Base-by-base conservation (phyloP, 139 green algal species). In the Mychonastes homosphaera region DNA sequence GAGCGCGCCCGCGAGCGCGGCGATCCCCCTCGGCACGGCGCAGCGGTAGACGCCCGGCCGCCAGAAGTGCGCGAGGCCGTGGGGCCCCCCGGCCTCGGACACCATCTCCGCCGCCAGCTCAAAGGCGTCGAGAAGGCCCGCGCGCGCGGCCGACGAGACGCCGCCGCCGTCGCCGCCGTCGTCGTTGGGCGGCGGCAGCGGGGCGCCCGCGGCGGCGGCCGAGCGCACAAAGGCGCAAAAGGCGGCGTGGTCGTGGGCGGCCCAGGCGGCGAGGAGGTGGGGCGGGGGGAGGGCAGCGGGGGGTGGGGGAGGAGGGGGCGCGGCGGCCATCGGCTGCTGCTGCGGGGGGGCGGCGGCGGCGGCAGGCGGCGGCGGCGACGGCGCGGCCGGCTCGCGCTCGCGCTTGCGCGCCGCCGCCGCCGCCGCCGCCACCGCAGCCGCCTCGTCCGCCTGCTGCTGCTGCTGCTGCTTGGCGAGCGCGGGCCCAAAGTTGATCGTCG, bases 81-180 rank as follows among this genome's bases (percentile, higher is more conserved):
- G 19, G 39, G 7, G 19, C 30, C 21, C 8, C 32, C 12, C 15
- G 38, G 27, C 15, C 47, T n/a, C n/a, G n/a, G 36, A 10, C 33
- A 28, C 8, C 1, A 19, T 28, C 28, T 58, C 27, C 33, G 32
- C 26, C 26, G 58, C 58, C 3, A 53, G 35, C 19, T 51, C 44
- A 26, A 65, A 65, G 7, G 34, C 43, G 29, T 18, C 58, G 48
- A 65, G 53, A 26, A 65, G 54, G 35, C 58, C 58, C n/a, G 53
- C 46, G 26, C 47, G 34, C 3, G 36, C 48, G n/a, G n/a, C n/a
- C n/a, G n/a, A n/a, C n/a, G n/a, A n/a, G n/a, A n/a, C n/a, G n/a
- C n/a, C n/a, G n/a, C n/a, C n/a, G n/a, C n/a, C n/a, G n/a, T n/a
- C n/a, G n/a, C n/a, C n/a, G n/a, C n/a, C n/a, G n/a, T n/a, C n/a